A percentile compares a stretch with the other conserved stretches of the same genome.
These are phyloP conservation scores for Aspergillus carlsbadensis DNA, from an alignment of 495 filamentous ascomycete genomes.

Conservation along the genomic window DNA sequence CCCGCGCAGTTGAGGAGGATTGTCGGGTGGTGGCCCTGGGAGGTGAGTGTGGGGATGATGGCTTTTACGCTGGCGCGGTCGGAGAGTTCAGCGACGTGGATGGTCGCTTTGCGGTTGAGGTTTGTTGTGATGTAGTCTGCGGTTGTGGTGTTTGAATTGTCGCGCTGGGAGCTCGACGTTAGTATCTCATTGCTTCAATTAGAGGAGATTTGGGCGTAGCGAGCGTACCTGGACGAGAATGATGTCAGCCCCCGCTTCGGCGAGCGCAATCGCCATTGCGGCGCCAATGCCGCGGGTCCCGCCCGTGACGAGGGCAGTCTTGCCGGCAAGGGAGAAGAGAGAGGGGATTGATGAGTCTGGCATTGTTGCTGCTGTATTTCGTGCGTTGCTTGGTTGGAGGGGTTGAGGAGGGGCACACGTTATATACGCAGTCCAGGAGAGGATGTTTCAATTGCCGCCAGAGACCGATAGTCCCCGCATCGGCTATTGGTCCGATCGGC, in stretches of 20 bases:
- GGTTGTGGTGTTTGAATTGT: constrained; percentile 55
- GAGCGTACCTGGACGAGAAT: constrained; percentile 59
- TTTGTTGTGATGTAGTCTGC: constrained; percentile 56
- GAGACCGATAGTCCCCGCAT: constrained; percentile 7
- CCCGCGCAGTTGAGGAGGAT: constrained; percentile 86
- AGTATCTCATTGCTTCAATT: neutral
- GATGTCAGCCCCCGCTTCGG: constrained; percentile 83
- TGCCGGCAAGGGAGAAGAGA: constrained; percentile 46
- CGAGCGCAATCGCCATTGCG: constrained; percentile 77
- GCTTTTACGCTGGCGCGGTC: constrained; percentile 44
- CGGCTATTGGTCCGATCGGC: constrained; percentile 8
- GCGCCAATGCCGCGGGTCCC: constrained; percentile 87
- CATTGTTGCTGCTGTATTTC: constrained; percentile 21
- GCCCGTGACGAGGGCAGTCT: constrained; percentile 84
- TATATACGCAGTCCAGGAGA: constrained; percentile 3
- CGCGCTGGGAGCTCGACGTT: constrained; percentile 47
- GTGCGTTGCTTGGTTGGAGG: neutral
- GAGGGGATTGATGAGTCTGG: constrained; percentile 24
- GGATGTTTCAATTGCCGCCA: constrained; percentile 14
- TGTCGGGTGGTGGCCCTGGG: constrained; percentile 58
- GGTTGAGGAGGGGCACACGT: neutral
- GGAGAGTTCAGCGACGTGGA: constrained; percentile 73
- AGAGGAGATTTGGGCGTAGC: constrained; percentile 55
- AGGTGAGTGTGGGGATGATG: constrained; percentile 57
- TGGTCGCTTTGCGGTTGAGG: constrained; percentile 64